Base-by-base conservation (phyloP, 2,329 filamentous ascomycete species). In the Hypoxylon sp. region DNA sequence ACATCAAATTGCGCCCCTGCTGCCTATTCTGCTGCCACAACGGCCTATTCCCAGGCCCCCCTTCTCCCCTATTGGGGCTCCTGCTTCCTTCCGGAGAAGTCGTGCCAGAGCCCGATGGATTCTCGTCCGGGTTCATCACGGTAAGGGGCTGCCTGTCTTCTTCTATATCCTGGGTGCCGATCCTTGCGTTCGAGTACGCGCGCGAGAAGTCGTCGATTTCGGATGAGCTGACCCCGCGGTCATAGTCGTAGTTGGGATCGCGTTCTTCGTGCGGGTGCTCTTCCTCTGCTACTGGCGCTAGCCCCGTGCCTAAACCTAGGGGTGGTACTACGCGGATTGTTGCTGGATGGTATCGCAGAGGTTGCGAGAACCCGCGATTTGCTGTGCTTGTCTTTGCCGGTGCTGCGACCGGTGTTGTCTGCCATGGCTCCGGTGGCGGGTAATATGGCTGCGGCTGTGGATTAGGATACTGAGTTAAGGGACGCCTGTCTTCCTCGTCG, bases 1-100 rank as follows among this genome's bases (percentile, higher is more conserved):
- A 83, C 77, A 81, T 81, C 67, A 83, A 63, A 73, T 82, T 86
- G 54, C 84, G 78, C 67, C 78, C 79, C 65, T 81, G 81, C 58
- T 80, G 79, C 61, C 84, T 78, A 54, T 85, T 85, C 75, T 87
- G 84, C 75, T 87, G 84, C 84, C 84, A 87, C 37, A 87, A 74
- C 4, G 83, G 83, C 43, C 82, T 75, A 23, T 79, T 75, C 1
- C 76, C 77, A 1, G 34, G n/a, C 11, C 47, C 16, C 37, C 12
- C 27, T 70, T 70, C 37, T 21, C 37, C 37, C n/a, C 37, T 9
- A 9, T 50, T 70, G 0, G 65, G 63, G 19, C 45, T 68, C 11
- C 21, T 54, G 56, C 54, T 63, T 12, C 47, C 56, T 1, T 27
- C 54, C 0, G 67, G 63, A 2, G 63, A 62, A 0, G 39, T 51